phyloP scores from a whole-genome alignment of 2,329 filamentous ascomycete genomes.

The Penicillium sp. region DNA sequence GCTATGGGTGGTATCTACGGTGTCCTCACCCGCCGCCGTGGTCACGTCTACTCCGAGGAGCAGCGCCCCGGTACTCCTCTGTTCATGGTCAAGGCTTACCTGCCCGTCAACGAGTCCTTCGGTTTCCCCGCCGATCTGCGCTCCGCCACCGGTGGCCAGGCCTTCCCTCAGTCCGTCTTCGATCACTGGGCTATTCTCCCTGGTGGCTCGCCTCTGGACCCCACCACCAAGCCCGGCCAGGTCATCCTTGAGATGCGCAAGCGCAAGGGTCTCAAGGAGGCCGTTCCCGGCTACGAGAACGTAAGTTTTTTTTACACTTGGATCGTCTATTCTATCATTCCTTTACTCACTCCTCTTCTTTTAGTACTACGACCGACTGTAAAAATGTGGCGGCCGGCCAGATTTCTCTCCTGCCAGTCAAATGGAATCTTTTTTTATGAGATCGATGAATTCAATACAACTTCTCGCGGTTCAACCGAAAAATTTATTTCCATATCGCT shows the following conservation, averaged over 20 bases:
- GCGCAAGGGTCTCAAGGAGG: constrained; percentile 98
- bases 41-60: constrained; percentile 98
- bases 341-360: constrained; percentile 23
- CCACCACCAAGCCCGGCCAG: constrained; percentile 72
- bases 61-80: constrained; percentile 98
- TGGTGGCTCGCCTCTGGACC: constrained; percentile 86
- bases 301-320: constrained; percentile 56
- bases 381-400: constrained; percentile 48
- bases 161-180: constrained; percentile 98
- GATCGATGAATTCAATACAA: constrained; percentile 43
- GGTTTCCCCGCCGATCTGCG: constrained; percentile 98
- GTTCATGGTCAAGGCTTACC: constrained; percentile 98
- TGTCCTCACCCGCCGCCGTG: constrained; percentile 94
- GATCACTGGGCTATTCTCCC: constrained; percentile 97
- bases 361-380: constrained; percentile 99
- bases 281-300: constrained; percentile 90
- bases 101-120: constrained; percentile 95
- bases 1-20: constrained; percentile 99
- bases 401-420: constrained; percentile 41
- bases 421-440: constrained; percentile 40
- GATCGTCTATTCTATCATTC: not conserved
- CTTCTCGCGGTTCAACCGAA: constrained; percentile 30
- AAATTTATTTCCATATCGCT: constrained; percentile 26
- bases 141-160: constrained; percentile 88
- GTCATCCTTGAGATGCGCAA: constrained; percentile 89